These are phyloP conservation scores for Talaromyces ruber DNA, from an alignment of 495 filamentous ascomycete genomes.

Conservation along the genomic window DNA sequence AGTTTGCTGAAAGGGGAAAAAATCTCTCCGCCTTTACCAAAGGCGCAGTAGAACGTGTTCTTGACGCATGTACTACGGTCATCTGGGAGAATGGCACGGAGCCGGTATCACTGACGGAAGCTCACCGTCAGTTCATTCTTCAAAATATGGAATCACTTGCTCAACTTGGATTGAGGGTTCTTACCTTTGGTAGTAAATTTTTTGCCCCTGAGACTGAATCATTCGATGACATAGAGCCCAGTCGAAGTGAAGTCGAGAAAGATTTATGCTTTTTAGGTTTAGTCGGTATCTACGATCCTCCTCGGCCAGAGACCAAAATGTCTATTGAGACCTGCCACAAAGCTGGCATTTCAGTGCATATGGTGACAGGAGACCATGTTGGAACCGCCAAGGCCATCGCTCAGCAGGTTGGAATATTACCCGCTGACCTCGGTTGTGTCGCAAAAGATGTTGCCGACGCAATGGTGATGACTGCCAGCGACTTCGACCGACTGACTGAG, in stretches of 20 bases:
- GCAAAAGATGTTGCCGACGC: constrained; percentile 40
- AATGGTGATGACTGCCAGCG: constrained; percentile 52
- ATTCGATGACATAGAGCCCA: constrained; percentile 19
- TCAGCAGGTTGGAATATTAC: constrained; percentile 66
- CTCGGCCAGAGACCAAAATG: constrained; percentile 57
- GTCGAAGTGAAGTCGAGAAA: constrained; percentile 38
- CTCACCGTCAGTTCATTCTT: constrained; percentile 70
- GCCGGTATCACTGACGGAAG: constrained; percentile 35
- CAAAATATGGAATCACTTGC: constrained; percentile 58
- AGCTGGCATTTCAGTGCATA: constrained; percentile 71
- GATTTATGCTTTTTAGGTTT: constrained; percentile 57
- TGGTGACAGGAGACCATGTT: constrained; percentile 74
- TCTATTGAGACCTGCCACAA: constrained; percentile 55
- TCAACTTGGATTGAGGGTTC: constrained; percentile 55
- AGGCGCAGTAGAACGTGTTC: constrained; percentile 70
- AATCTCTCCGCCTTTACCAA: constrained; percentile 55
- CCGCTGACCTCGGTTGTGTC: constrained; percentile 43
- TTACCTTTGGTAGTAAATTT: constrained; percentile 58
- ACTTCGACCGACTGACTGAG: constrained; percentile 50
- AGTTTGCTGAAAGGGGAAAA: constrained; percentile 18
- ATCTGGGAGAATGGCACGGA: constrained; percentile 29
- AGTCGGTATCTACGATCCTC: constrained; percentile 68
- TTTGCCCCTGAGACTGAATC: constrained; percentile 50
- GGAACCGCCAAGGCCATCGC: constrained; percentile 71
- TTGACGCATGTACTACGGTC: constrained; percentile 56